Percentiles rank a stretch among this genome's conserved stretches.
phyloP scores from a whole-genome alignment of 208 protist species.

The Tritrichomonas foetus region DNA sequence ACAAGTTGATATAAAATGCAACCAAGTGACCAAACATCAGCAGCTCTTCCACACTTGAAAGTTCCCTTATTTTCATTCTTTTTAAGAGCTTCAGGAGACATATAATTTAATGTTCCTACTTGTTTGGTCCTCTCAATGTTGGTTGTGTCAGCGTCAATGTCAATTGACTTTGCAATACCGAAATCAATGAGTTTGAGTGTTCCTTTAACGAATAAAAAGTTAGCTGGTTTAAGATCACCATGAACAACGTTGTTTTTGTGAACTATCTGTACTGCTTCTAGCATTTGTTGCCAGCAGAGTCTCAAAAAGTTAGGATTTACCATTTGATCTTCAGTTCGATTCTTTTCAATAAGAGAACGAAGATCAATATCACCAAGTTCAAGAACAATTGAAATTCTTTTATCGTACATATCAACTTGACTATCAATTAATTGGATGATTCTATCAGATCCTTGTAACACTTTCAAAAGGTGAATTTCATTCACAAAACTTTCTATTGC shows the following conservation, averaged over 20 bases:
- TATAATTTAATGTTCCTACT: conserved; percentile 65
- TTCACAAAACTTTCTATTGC: conserved; percentile 46
- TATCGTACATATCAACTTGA: conserved; percentile 18
- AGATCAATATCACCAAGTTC: conserved; percentile 10
- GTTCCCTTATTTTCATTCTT: neutral
- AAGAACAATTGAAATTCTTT: conserved; percentile 47
- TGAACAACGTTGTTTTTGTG: conserved; percentile 60
- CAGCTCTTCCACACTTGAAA: conserved; percentile 46
- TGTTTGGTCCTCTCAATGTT: conserved; percentile 54
- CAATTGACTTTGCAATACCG: conserved; percentile 51
- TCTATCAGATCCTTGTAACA: conserved; percentile 13
- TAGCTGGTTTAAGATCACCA: conserved; percentile 63
- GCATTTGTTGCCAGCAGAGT: conserved; percentile 54
- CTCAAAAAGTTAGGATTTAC: conserved; percentile 38
- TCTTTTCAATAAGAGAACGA: neutral
- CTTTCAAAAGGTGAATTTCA: conserved; percentile 55
- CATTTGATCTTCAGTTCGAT: neutral
- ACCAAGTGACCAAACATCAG: conserved; percentile 62
- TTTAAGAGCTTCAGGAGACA: conserved; percentile 60
- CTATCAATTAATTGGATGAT: conserved; percentile 55
- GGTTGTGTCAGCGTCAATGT: conserved; percentile 53
- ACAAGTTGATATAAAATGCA: conserved; percentile 65
- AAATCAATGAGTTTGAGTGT: conserved; percentile 66
- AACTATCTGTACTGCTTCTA: conserved; percentile 56
- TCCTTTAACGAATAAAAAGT: conserved; percentile 61